Base-by-base conservation (phyloP, 164 flowering plant species). In the Tetracentron sinense region DNA sequence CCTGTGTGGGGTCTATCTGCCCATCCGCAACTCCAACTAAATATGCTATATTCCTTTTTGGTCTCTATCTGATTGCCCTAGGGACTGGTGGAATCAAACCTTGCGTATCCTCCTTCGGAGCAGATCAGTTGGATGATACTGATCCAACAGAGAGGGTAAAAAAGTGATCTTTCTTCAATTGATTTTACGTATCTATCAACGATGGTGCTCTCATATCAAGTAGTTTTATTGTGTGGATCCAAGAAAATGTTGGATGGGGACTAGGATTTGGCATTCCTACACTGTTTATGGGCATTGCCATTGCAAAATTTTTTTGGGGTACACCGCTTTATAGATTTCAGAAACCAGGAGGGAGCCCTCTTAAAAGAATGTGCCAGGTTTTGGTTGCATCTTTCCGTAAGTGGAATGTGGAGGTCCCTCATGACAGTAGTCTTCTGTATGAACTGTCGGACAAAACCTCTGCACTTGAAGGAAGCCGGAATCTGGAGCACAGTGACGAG, bases 31-130 rank as follows among this genome's bases (percentile, higher is more conserved):
- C 79, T 58, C 56, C 84, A n/a, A 79, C 82, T 56, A 96, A 91
- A 65, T 82, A 83, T 74, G 85, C 69, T 20, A 61, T 91, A 64
- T 87, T 91, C 72, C 85, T 85, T 72, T 23, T 74, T 30, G 96
- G 97, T 28, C 86, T 91, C 30, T 91, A 89, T 75, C 71, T 91
- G 67, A 84, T 89, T 63, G 97, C 96, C 1, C 81, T 88, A 22
- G 96, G 93, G 47, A 86, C 97, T 52, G 97, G 95, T 51, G 95
- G 97, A 21, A 90, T 86, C 67, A 86, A 90, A 69, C 89, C 95
- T 23, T 91, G 97, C 67, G 96, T 91, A 29, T 91, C 96, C 15
- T 88, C 96, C 16, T 91, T 91, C 70, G 96, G 96, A 27, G 92
- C 97, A 1, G 97, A 88, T 64, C 97, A 90, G 70, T 90, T 90